Evolutionary conservation across 345 rosid species (phyloP).

Genomic region (Salix udensis): DNA sequence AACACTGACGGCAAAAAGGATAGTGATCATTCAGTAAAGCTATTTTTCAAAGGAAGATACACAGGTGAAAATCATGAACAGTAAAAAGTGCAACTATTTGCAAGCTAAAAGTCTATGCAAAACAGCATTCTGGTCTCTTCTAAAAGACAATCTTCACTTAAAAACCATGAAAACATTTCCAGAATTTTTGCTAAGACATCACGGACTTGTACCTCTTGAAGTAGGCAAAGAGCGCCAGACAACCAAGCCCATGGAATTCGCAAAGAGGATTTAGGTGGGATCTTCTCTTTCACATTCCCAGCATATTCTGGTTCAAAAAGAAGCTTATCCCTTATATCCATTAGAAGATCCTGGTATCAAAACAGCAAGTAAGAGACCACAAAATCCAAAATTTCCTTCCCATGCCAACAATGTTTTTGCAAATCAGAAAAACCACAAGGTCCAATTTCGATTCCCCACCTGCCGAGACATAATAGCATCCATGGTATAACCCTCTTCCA

Average conservation of each 20-base stretch:
- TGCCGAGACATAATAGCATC: constrained; percentile 69
- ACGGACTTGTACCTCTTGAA: constrained; percentile 69
- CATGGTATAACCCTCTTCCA: constrained; percentile 86
- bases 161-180: not conserved
- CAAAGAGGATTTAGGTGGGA: constrained; percentile 72
- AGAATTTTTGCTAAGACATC: not conserved
- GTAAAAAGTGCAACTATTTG: not conserved
- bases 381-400: not conserved
- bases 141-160: not conserved
- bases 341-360: constrained; percentile 65
- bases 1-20: not conserved
- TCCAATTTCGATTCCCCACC: constrained; percentile 39
- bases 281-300: constrained; percentile 66
- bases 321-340: constrained; percentile 91
- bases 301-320: constrained; percentile 95
- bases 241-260: constrained; percentile 81
- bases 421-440: not conserved
- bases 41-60: not conserved
- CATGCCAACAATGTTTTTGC: not conserved
- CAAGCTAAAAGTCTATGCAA: not conserved
- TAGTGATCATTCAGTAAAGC: not conserved
- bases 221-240: constrained; percentile 90
- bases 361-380: not conserved
- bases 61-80: not conserved
- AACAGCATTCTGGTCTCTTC: not conserved